These are phyloP conservation scores for Athelia psychrophila DNA, from an alignment of 1,284 basidiomycete species.

Conservation along the genomic window DNA sequence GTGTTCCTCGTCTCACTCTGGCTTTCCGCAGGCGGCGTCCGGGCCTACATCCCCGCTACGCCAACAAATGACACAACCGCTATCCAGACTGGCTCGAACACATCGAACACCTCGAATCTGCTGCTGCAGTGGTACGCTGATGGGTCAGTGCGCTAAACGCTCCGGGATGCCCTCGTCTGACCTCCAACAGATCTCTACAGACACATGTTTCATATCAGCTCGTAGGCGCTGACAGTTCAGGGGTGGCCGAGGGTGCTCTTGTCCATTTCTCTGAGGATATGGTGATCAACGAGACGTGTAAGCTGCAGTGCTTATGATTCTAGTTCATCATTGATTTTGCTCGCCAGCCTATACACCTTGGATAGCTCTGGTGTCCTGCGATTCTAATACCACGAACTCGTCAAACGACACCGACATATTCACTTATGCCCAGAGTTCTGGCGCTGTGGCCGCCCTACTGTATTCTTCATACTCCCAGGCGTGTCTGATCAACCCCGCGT, in stretches of 20 bases:
- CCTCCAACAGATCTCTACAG: constrained; percentile 39
- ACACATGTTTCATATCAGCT: constrained; percentile 61
- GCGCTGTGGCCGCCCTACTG: constrained; percentile 78
- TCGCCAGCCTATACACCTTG: constrained; percentile 72
- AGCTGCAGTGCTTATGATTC: constrained; percentile 16
- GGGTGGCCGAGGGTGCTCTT: constrained; percentile 61
- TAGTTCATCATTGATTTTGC: constrained; percentile 6
- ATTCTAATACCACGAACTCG: constrained; percentile 65
- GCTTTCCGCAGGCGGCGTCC: not conserved
- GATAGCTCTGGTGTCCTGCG: constrained; percentile 86
- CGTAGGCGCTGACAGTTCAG: constrained; percentile 43
- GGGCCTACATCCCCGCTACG: constrained; percentile 70
- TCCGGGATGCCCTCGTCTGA: constrained; percentile 2
- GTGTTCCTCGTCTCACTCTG: not conserved
- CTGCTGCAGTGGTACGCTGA: constrained; percentile 61
- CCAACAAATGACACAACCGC: constrained; percentile 65
- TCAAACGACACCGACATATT: constrained; percentile 69
- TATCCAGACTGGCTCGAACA: constrained; percentile 43
- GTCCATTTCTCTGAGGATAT: constrained; percentile 74
- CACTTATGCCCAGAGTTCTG: constrained; percentile 71
- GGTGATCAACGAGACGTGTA: constrained; percentile 39
- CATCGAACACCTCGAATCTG: constrained; percentile 55
- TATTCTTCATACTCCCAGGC: constrained; percentile 70
- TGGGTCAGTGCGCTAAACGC: constrained; percentile 32
- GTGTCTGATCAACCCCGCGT: constrained; percentile 74